Evolutionary conservation across 202 grass and related monocot species (phyloP).

Genomic region (Saccharum hybrid): DNA sequence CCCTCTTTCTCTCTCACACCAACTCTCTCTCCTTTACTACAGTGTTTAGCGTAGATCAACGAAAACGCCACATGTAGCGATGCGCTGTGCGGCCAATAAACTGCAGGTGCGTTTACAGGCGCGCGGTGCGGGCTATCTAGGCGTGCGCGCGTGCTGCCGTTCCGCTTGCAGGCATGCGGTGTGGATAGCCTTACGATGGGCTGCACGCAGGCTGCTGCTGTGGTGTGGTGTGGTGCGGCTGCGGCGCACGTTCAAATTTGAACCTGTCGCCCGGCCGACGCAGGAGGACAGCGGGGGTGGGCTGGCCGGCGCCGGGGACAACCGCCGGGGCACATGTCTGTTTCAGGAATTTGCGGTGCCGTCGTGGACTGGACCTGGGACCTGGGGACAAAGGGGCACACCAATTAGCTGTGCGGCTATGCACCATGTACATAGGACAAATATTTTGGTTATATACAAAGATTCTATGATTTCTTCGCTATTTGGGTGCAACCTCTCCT

Average conservation of each 20-base stretch:
- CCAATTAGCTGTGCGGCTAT: neutral
- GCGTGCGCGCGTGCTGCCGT: no score
- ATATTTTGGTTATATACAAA: neutral
- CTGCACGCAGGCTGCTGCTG: neutral
- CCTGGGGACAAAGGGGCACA: neutral
- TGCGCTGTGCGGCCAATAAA: no score
- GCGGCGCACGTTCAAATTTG: constrained; percentile 53
- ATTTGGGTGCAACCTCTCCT: no score
- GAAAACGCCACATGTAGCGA: no score
- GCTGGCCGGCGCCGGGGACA: constrained; percentile 19
- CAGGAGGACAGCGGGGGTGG: constrained; percentile 10
- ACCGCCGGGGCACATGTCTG: constrained; percentile 6
- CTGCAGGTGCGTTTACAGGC: no score
- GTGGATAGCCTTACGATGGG: neutral
- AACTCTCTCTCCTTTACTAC: no score
- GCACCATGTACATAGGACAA: neutral
- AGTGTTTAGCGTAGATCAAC: no score
- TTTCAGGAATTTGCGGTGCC: neutral
- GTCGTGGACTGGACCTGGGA: neutral
- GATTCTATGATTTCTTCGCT: no score
- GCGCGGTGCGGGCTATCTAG: no score
- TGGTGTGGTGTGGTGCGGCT: neutral
- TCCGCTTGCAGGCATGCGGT: no score
- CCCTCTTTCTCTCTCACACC: no score
- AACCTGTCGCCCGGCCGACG: constrained; percentile 21